Evolutionary conservation across 768 basidiomycete species (phyloP).

Genomic region (Tephrocybe rancida): DNA sequence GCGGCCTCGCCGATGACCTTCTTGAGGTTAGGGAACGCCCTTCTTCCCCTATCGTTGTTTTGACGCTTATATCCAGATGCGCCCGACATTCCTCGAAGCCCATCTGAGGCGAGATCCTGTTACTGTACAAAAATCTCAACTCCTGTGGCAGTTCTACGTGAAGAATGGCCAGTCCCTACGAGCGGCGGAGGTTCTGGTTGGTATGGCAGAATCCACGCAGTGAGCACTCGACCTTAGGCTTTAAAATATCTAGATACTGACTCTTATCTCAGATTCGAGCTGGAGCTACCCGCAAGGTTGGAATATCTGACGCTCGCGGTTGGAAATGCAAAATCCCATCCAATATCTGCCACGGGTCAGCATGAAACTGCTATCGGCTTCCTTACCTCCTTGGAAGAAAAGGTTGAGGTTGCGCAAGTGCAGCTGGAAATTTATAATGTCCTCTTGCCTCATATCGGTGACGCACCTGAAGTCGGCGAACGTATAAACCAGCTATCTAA

Average conservation of each 20-base stretch:
- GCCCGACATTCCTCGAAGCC: constrained; percentile 85
- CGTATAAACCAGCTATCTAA: constrained; percentile 61
- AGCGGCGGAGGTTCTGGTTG: constrained; percentile 84
- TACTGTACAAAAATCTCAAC: constrained; percentile 80
- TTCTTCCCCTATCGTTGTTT: constrained; percentile 5
- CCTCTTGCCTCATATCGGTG: constrained; percentile 60
- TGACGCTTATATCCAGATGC: constrained; percentile 53
- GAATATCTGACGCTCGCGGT: constrained; percentile 95
- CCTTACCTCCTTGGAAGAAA: constrained; percentile 93
- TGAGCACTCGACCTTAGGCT: constrained; percentile 45
- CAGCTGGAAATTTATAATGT: constrained; percentile 88
- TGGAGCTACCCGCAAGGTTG: constrained; percentile 72
- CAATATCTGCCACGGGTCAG: constrained; percentile 71
- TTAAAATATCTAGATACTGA: background rate
- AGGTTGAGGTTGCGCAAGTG: constrained; percentile 94
- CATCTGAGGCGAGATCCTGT: constrained; percentile 83
- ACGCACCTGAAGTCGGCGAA: constrained; percentile 63
- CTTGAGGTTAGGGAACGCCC: constrained; percentile 67
- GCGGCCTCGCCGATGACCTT: constrained; percentile 82
- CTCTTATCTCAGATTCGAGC: constrained; percentile 51
- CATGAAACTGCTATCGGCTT: constrained; percentile 94
- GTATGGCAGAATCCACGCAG: constrained; percentile 84
- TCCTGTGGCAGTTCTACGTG: constrained; percentile 97
- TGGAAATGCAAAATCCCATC: constrained; percentile 95
- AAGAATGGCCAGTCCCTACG: constrained; percentile 85